phyloP scores from a whole-genome alignment of 768 basidiomycete species.

The Boletus edulis region DNA sequence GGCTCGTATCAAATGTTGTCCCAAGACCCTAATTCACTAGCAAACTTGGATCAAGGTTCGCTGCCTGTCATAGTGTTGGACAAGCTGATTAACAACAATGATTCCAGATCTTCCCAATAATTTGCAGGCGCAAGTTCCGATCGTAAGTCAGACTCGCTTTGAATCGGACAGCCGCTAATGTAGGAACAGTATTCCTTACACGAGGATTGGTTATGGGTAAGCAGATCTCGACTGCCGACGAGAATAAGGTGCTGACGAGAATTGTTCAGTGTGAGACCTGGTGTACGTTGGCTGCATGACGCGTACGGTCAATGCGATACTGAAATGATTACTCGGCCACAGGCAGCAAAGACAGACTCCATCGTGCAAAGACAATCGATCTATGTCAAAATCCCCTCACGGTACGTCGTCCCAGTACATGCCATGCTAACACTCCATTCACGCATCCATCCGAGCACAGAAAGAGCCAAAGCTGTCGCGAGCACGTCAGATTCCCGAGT shows the following conservation, averaged over 20 bases:
- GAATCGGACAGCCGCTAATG: conserved; percentile 1
- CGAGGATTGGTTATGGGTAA: conserved; percentile 95
- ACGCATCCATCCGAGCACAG: conserved; percentile 38
- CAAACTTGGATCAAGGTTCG: conserved; percentile 91
- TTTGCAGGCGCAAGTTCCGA: conserved; percentile 87
- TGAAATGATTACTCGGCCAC: conserved; percentile 2
- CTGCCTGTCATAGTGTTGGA: neutral
- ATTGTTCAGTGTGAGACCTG: conserved; percentile 87
- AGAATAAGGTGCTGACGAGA: conserved; percentile 3
- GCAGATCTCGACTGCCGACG: conserved; percentile 20
- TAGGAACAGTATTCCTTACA: conserved; percentile 70
- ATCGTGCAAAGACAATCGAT: conserved; percentile 87
- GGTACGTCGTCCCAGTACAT: conserved; percentile 41
- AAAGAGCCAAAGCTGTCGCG: conserved; percentile 96
- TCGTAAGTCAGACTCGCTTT: conserved; percentile 56
- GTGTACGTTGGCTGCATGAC: conserved; percentile 56
- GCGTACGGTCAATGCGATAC: neutral
- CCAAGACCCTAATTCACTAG: conserved; percentile 89
- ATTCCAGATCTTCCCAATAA: conserved; percentile 89
- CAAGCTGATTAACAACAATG: neutral
- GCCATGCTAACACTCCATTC: neutral
- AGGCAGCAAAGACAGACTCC: conserved; percentile 81
- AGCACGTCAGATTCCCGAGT: conserved; percentile 94
- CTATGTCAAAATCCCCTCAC: conserved; percentile 96
- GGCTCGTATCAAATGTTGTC: conserved; percentile 93